These are phyloP conservation scores for Rhododendron ferrugineum DNA, from an alignment of 148 eudicot species.

Conservation along the genomic window DNA sequence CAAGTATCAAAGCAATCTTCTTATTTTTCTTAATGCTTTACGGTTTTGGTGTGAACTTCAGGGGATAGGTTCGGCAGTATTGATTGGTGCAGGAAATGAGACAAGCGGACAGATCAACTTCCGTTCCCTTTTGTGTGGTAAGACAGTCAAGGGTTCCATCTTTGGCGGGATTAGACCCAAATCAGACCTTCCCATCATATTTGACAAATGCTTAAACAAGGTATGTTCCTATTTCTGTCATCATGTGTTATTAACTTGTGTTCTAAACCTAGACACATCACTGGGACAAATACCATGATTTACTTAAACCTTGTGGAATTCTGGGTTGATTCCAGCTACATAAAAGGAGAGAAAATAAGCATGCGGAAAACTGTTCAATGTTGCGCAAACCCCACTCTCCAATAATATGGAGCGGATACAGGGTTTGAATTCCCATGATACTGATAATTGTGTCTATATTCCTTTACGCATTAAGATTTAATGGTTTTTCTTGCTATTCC, in stretches of 20 bases:
- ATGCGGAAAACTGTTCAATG: background rate
- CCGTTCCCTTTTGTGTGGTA: constrained; percentile 21
- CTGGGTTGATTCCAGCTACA: background rate
- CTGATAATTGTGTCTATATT: background rate
- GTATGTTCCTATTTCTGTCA: constrained; percentile 10
- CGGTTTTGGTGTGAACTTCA: background rate
- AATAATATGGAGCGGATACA: background rate
- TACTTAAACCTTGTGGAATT: background rate
- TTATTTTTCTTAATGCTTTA: background rate
- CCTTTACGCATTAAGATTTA: background rate
- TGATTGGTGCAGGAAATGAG: constrained; percentile 28
- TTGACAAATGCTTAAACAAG: constrained; percentile 39
- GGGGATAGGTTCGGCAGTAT: constrained; percentile 37
- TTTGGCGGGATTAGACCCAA: constrained; percentile 40
- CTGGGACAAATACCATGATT: background rate
- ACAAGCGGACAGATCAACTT: constrained; percentile 16
- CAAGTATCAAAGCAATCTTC: background rate
- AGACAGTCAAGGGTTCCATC: constrained; percentile 35
- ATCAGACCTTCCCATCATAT: constrained; percentile 39
- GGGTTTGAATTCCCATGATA: background rate
- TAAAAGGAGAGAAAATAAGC: background rate
- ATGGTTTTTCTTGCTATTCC: background rate
- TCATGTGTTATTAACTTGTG: background rate
- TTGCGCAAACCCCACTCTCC: background rate
- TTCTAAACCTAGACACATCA: background rate